Evolutionary conservation across 352 stramenopile genomes (phyloP).

Genomic region (Phytophthora agathidicida): DNA sequence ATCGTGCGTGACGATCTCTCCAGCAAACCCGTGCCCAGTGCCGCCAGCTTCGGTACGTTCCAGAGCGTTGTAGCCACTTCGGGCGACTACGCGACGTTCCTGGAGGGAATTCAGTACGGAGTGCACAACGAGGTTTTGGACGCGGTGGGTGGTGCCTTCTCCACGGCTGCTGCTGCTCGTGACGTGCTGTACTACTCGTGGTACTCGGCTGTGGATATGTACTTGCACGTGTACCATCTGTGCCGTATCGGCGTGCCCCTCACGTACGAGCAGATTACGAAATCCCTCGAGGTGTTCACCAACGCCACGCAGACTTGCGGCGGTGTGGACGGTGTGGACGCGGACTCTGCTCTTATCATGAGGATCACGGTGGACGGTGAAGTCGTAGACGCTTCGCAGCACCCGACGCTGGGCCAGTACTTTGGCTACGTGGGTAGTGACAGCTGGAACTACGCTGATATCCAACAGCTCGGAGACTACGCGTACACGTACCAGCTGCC

Average conservation of each 20-base stretch:
- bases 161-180: constrained; percentile 50
- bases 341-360: constrained; percentile 45
- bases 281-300: constrained; percentile 51
- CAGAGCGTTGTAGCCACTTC: constrained; percentile 57
- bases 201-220: constrained; percentile 73
- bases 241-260: constrained; percentile 62
- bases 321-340: constrained; percentile 45
- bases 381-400: constrained; percentile 56
- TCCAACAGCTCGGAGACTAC: constrained; percentile 68
- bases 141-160: constrained; percentile 56
- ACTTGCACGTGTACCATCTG: constrained; percentile 67
- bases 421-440: constrained; percentile 60
- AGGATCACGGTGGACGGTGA: constrained; percentile 46
- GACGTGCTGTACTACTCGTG: constrained; percentile 80
- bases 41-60: constrained; percentile 57
- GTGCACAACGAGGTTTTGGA: constrained; percentile 71
- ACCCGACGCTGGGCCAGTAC: constrained; percentile 70
- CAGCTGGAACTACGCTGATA: constrained; percentile 68
- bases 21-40: constrained; percentile 43
- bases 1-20: constrained; percentile 52
- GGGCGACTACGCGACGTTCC: constrained; percentile 60
- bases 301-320: constrained; percentile 52
- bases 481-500: constrained; percentile 78
- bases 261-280: constrained; percentile 48
- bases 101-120: constrained; percentile 64